Evolutionary conservation across 805 yeast genomes (phyloP).

Genomic region (Ogataea nakhonphanomensis): DNA sequence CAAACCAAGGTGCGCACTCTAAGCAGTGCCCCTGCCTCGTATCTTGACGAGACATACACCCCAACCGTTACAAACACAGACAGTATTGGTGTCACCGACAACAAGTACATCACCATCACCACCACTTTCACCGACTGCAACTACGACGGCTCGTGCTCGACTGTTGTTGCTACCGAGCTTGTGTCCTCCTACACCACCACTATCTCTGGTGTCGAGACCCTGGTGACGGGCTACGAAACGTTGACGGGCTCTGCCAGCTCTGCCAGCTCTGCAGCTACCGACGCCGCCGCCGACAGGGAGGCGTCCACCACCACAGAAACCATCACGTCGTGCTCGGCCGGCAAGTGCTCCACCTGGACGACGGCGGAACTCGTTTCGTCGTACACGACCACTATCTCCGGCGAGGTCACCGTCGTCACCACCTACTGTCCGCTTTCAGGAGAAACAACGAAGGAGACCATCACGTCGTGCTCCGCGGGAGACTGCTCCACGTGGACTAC

Average conservation of each 20-base stretch:
- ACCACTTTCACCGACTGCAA: conserved; percentile 20
- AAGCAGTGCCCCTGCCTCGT: conserved; percentile 8
- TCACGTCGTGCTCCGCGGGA: conserved; percentile 17
- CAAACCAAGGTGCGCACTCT: conserved; percentile 15
- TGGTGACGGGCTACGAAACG: conserved; percentile 19
- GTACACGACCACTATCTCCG: conserved; percentile 23
- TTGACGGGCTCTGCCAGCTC: conserved; percentile 8
- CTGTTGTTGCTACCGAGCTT: conserved; percentile 23
- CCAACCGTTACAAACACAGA: conserved; percentile 18
- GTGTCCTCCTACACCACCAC: conserved; percentile 26
- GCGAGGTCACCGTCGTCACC: conserved; percentile 20
- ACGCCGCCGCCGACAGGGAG: neutral
- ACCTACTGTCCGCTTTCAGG: conserved; percentile 16
- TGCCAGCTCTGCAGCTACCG: neutral
- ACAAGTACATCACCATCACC: conserved; percentile 21
- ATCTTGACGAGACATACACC: conserved; percentile 15
- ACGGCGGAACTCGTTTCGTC: conserved; percentile 27
- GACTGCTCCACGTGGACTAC: conserved; percentile 18
- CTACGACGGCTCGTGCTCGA: conserved; percentile 22
- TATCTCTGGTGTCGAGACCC: conserved; percentile 16
- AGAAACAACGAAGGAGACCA: conserved; percentile 15
- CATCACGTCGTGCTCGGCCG: conserved; percentile 20
- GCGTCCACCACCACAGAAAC: conserved; percentile 9
- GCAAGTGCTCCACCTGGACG: conserved; percentile 23
- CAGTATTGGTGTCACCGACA: conserved; percentile 12